phyloP scores from a whole-genome alignment of 768 basidiomycete genomes.

The Trametes cubensis region DNA sequence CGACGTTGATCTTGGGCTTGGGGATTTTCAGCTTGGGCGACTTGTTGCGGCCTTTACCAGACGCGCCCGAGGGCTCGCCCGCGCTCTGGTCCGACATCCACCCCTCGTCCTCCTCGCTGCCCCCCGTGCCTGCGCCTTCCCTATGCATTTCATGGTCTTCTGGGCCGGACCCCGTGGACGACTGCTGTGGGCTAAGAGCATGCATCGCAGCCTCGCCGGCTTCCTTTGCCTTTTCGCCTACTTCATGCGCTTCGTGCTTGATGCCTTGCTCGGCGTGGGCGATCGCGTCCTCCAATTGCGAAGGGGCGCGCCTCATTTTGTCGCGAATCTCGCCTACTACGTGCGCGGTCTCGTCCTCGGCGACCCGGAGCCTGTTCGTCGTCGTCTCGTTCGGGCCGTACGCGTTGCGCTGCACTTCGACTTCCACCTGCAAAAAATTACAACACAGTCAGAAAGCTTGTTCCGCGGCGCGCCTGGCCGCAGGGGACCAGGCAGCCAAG shows the following conservation, averaged over 20 bases:
- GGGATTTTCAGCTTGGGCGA: conserved; percentile 28
- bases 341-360: conserved; percentile 31
- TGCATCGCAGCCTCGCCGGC: conserved; percentile 27
- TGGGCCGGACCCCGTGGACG: neutral
- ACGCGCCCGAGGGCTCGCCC: conserved; percentile 17
- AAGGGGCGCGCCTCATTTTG: conserved; percentile 23
- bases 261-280: conserved; percentile 25
- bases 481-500: too few species aligned
- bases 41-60: conserved; percentile 18
- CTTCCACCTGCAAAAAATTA: conserved; percentile 35
- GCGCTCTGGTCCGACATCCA: conserved; percentile 64
- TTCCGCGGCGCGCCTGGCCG: neutral
- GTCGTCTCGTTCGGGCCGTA: conserved; percentile 35
- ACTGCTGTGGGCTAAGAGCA: conserved; percentile 11
- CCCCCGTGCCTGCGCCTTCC: conserved; percentile 7
- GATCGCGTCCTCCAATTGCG: conserved; percentile 19
- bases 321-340: conserved; percentile 31
- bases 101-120: conserved; percentile 58
- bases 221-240: conserved; percentile 23
- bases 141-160: neutral
- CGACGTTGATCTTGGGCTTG: conserved; percentile 19
- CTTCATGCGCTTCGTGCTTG: conserved; percentile 24
- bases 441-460: neutral
- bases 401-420: conserved; percentile 39
- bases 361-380: conserved; percentile 30